Evolutionary conservation across 208 protist genomes (phyloP), one percentile per base, ranked within the genome.

Genomic region (Herpetomonas tarakana): DNA sequence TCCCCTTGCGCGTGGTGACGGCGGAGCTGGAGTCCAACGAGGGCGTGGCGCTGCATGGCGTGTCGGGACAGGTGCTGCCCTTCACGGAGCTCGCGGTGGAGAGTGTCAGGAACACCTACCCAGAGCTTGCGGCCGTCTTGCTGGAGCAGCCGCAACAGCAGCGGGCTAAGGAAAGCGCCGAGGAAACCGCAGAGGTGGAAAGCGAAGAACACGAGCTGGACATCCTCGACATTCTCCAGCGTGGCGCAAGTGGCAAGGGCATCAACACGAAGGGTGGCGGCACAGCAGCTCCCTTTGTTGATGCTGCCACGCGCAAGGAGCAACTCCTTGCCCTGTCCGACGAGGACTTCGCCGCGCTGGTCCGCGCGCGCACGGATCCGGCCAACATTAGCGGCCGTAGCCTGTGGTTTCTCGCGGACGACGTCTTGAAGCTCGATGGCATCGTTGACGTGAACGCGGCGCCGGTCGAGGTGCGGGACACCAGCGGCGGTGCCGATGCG

Each of bases 381-480:
- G 39, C 28, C 0, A 19, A 19, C 11, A 19, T 49, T 1, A 21
- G 46, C 2, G 73, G 81, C 30, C 57, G 83, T 18, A 81, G 61
- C 56, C 50, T 94, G 24, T 94, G 88, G 85, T 92, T 87, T 62
- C 21, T 39, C 1, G 79, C 88, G 6, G 65, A 78, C 19, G 75
- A 94, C 38, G 74, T 94, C 31, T 71, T 94, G 16, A 45, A 74
- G 3, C 45, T 58, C 2, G 71, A 78, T 30, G 83, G 84, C 25
- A 58, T 81, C n/a, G 76, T 91, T 21, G 80, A 92, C 58, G 83
- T 91, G 25, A 94, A 94, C 54, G 74, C 79, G 18, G 61, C 78
- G 2, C 88, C 88, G 3, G 76, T 91, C 0, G 76, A 83, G 38
- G 77, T 86, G 29, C 29, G n/a, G n/a, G n/a, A n/a, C n/a, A n/a